Evolutionary conservation across 768 basidiomycete genomes (phyloP), one percentile per base, ranked within the genome.

Genomic region (Termitomyces sp.): DNA sequence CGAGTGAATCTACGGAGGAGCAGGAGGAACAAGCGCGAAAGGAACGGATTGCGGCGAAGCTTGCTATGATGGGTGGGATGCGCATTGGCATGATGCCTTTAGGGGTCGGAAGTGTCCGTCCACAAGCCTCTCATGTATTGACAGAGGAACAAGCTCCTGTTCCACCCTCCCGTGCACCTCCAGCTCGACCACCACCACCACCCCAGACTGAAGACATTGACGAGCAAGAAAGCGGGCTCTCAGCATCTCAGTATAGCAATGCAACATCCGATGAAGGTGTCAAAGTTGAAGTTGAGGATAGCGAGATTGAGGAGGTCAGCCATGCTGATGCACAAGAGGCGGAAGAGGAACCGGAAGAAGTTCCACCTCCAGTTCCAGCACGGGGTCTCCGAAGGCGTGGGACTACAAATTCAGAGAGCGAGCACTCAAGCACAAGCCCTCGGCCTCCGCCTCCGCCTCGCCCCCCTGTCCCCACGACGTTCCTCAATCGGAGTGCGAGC

Each of bases 261-360:
- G 62, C 67, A 32, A 69, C 70, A 31, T 81, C 82, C 4, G 83
- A 85, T 18, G 86, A 89, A 42, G 80, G 80, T 10, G 84, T 84
- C 22, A 76, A 76, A 35, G 81, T 84, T 23, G 88, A 89, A 54
- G 81, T 78, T 6, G 86, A 88, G 62, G 87, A 89, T 61, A 88
- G 85, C 57, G 86, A 89, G 63, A 72, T 83, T 13, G 88, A 89
- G 59, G 86, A 89, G 59, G 80, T 86, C 9, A 73, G 69, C 9
- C 75, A 84, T 55, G 81, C 83, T 33, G 84, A 86, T 57, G 78
- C 73, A 16, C 50, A 56, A 32, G 55, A 60, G 9, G 68, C 65
- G 22, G 66, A 54, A 43, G 55, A 70, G 48, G 75, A 80, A 51
- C 76, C 71, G 33, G 75, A 77, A 49, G 80, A 79, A 48, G 70